Base-by-base conservation (phyloP, 768 basidiomycete species). In the Trametes elegans region DNA sequence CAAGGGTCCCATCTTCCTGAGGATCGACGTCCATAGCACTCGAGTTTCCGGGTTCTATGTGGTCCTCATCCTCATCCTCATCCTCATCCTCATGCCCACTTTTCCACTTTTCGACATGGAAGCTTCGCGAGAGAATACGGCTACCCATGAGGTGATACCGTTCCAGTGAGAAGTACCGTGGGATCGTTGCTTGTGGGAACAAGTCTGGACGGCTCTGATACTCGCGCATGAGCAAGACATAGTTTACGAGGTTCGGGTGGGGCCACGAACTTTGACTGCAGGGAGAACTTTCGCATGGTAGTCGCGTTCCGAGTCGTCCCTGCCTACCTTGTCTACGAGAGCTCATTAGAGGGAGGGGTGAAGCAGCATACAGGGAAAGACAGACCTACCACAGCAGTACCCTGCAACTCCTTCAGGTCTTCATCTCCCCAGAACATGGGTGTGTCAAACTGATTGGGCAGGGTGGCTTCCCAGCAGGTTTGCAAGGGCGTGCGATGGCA, bases 341-440 rank as follows among this genome's bases (percentile, higher is more conserved):
- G 6, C 3, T 18, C 9, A 34, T 27, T 32, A 18, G 21, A 40
- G 23, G 2, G 1, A 16, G 40, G 19, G 21, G 16, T 26, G 9
- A 10, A 23, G 1, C 5, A 11, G 9, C 19, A 41, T 18, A 8
- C 13, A 40, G 16, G 0, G 23, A 36, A 21, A 36, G 66, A 82
- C 80, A 66, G 67, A 93, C 92, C 82, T 78, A 92, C 79, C 71
- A 98, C 84, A n/a, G 85, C 80, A 39, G 93, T 96, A 0, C 93
- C 97, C 53, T 76, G 72, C 13, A 99, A 76, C 60, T 91, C 86
- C 23, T 73, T 69, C 9, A 95, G 70, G 49, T 97, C 93, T 2
- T 77, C 78, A 3, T 80, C 77, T 38, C 67, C 73, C 97, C 97
- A 98, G 66, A 98, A 95, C 90, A 99, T 98, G 0, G 93, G 92